Evolutionary conservation across 805 yeast genomes (phyloP), one percentile per base, ranked within the genome.

Genomic region (Ogataea salicorniae): DNA sequence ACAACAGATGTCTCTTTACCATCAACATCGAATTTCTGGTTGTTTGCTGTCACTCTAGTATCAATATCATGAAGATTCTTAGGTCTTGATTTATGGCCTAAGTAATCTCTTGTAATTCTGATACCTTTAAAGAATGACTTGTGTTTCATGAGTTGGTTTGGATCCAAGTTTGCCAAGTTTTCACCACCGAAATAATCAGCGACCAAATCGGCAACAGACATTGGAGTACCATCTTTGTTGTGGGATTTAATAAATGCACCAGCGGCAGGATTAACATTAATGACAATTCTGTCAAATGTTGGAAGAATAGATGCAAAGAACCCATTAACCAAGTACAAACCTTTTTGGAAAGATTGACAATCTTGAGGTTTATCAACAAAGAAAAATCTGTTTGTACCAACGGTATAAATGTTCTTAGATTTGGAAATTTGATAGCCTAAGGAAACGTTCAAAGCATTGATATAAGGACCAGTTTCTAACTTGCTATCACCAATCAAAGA

Each of bases 251-350:
- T 51, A 37, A 63, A 63, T 1, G 55, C 64, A 37, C 63, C 60
- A 3, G 62, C 55, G 31, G 60, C 61, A 8, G 64, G 57, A 44
- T 65, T 59, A 34, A 61, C 51, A 49, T 63, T 63, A 36, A 63
- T 49, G 46, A 61, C 50, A 36, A 64, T 49, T 39, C 53, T 51
- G 31, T 62, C 59, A 45, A 50, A 57, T 9, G 64, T 54, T 16
- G 64, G 63, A 17, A 58, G 46, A 37, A 63, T 61, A 31, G 68
- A 60, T 8, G 64, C 60, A 53, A 46, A 63, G 43, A 58, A 63
- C 29, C 68, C 68, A 39, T 53, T 57, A 31, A 62, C 62, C 29
- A 64, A 58, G 18, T 48, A 58, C 16, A 63, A 46, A 22, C 68
- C 68, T 34, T 50, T 55, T 46, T 53, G 60, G 36, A 62, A 54